Evolutionary conservation across 176 grass and related monocot genomes (phyloP), one percentile per base, ranked within the genome.

Genomic region (Typha latifolia): DNA sequence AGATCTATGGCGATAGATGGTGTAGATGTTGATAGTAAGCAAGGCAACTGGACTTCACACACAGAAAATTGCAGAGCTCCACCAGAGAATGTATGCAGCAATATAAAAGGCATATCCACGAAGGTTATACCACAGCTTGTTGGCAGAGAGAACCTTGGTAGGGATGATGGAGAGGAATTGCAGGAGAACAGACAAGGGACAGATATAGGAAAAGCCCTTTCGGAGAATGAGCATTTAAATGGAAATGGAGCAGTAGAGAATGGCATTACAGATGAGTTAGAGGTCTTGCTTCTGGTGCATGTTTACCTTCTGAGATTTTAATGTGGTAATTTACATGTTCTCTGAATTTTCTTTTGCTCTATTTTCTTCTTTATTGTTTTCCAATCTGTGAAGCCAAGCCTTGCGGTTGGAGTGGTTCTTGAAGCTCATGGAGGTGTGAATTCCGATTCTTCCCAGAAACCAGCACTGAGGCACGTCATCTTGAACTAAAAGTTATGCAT

Each of bases 401-500:
- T 63, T 81, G 20, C 67, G 74, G 75, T 87, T 74, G 84, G 83
- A 75, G 68, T 86, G 67, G 52, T 69, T 69, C 72, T 66, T 73
- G 85, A 84, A 90, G 78, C 81, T 80, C 68, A 64, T 76, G 83
- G 82, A 86, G 84, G 91, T 87, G 69, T 86, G 83, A 85, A 64
- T 64, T 78, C 32, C 2, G 89, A 77, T 80, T 67, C 22, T 47
- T 12, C 64, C 11, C 47, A 82, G 72, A 83, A 78, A 29, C 57
- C 61, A 16, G 56, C 62, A 66, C 24, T 81, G 70, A 93, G 89
- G 94, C 89, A 99, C 64, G 86, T 51, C 56, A 64, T 80, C 69
- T 49, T 71, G 48, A 81, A 77, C 67, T 50, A 5, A 67, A 59
- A 1, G 29, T 81, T 61, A 4, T 71, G 43, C 47, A 32, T 81